Evolutionary conservation across 2,329 filamentous ascomycete species (phyloP).

Genomic region (Hypoxylon rubiginosum): DNA sequence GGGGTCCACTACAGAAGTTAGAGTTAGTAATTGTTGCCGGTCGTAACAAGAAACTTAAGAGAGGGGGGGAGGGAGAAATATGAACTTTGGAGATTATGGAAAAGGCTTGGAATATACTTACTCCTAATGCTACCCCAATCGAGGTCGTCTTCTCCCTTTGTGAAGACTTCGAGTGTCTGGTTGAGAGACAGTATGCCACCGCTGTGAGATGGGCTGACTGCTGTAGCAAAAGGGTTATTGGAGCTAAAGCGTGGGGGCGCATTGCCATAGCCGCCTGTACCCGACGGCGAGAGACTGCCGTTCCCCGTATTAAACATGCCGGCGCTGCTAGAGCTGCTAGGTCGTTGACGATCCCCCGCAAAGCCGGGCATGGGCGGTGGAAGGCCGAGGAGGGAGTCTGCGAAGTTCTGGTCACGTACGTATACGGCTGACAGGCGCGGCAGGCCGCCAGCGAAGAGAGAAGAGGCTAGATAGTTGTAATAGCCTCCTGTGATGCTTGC

Average conservation of each 20-base stretch:
- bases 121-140: slow-evolving; percentile 70
- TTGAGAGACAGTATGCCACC: slow-evolving; percentile 55
- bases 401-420: slow-evolving; percentile 86
- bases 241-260: slow-evolving; percentile 65
- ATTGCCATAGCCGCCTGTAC: slow-evolving; percentile 43
- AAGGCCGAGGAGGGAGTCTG: slow-evolving; percentile 80
- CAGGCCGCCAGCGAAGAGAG: slow-evolving; percentile 80
- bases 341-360: slow-evolving; percentile 55
- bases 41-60: background rate
- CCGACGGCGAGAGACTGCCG: slow-evolving; percentile 46
- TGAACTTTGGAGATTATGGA: background rate
- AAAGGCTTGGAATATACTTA: slow-evolving; percentile 16
- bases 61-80: too few species aligned
- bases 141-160: slow-evolving; percentile 69
- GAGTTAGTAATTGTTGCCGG: slow-evolving; percentile 14
- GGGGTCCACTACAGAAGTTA: slow-evolving; percentile 51
- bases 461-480: slow-evolving; percentile 88
- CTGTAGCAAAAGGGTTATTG: slow-evolving; percentile 69
- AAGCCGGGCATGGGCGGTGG: slow-evolving; percentile 70
- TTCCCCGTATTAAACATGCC: slow-evolving; percentile 46
- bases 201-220: slow-evolving; percentile 51
- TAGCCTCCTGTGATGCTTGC: slow-evolving; percentile 71
- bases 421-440: slow-evolving; percentile 83
- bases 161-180: slow-evolving; percentile 71
- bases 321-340: slow-evolving; percentile 54